Evolutionary conservation across 192 early-diverging fungal genomes (phyloP), one percentile per base, ranked within the genome.

Genomic region (Fimicolochytrium jonesii): DNA sequence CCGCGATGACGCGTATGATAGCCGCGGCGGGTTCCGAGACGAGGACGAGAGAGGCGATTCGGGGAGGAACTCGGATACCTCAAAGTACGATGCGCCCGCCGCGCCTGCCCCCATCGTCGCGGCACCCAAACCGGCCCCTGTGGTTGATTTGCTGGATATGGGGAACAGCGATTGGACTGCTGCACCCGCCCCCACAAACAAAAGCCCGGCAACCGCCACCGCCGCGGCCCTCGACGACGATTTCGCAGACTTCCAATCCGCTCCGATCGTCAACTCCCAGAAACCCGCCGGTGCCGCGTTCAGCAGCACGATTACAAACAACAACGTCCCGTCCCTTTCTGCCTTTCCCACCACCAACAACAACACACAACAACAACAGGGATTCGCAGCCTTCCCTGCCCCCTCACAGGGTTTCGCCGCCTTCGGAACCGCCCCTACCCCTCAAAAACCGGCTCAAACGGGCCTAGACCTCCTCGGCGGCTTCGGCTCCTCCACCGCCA

Each of bases 111-210:
- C 66, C 34, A 56, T 54, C 49, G 66, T 11, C 36, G 42, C 42
- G 43, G 50, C 52, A 52, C 42, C 55, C 17, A 28, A 59, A 56
- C 51, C 76, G 53, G 32, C 56, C 1, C 51, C 70, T 15, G 68
- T 73, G 9, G 4, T 67, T 11, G 82, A 88, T 64, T 54, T 92
- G 25, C 80, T 93, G 64, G 87, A 89, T 67, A 83, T 90, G 50
- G 89, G 82, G 52, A 70, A 61, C 6, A 86, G 90, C 64, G 89
- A 92, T 55, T 92, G 87, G 88, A 87, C 55, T 15, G 31, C 55
- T 25, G 0, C 55, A 23, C 6, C 37, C 34, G n/a, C 35, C 43
- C 2, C 54, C 4, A 18, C 54, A 23, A 10, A 4, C 13, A 5
- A 37, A 23, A 56, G 39, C 9, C 18, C 15, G 17, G 42, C 35